Percentiles rank a stretch among this genome's conserved stretches.
Evolutionary conservation across 2,329 filamentous ascomycete genomes (phyloP).

Genomic region (Ceratocystis diversiconidia): DNA sequence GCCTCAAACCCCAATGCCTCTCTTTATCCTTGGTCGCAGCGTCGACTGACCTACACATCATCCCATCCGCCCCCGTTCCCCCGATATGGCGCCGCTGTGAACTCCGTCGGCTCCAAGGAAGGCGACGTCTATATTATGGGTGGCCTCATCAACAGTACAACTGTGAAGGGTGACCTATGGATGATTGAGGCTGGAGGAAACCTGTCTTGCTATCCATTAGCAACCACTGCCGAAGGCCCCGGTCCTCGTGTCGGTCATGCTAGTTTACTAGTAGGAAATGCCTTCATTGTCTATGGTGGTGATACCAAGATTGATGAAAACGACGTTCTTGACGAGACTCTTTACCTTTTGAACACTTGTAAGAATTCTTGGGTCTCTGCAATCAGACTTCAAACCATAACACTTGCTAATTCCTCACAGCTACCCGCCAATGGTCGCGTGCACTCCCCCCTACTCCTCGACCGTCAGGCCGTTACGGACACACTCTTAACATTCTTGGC

Average conservation of each 20-base stretch:
- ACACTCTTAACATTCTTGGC: slow-evolving; percentile 88
- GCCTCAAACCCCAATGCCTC: slow-evolving; percentile 52
- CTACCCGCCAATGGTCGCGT: slow-evolving; percentile 94
- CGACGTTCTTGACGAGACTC: slow-evolving; percentile 82
- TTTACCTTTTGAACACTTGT: slow-evolving; percentile 97
- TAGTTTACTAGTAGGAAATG: slow-evolving; percentile 89
- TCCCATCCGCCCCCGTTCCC: slow-evolving; percentile 79
- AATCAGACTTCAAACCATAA: not conserved
- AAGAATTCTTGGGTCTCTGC: slow-evolving; percentile 28
- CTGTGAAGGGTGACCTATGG: slow-evolving; percentile 94
- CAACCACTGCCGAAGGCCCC: slow-evolving; percentile 84
- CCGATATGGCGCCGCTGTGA: slow-evolving; percentile 92
- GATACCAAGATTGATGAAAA: slow-evolving; percentile 94
- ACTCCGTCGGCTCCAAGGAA: slow-evolving; percentile 83
- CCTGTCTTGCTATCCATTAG: slow-evolving; percentile 80
- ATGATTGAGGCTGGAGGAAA: slow-evolving; percentile 84
- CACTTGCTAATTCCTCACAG: slow-evolving; percentile 32
- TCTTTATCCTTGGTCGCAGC: slow-evolving; percentile 91
- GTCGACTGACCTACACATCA: slow-evolving; percentile 71
- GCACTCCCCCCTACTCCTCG: slow-evolving; percentile 75
- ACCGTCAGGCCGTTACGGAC: slow-evolving; percentile 83
- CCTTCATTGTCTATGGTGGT: slow-evolving; percentile 96
- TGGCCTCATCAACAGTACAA: slow-evolving; percentile 84
- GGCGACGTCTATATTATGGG: slow-evolving; percentile 98
- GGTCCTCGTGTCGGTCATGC: slow-evolving; percentile 89